Evolutionary conservation across 169 alveolate species (phyloP), one percentile per base, ranked within the genome.

Genomic region (Plasmodium vinckei): DNA sequence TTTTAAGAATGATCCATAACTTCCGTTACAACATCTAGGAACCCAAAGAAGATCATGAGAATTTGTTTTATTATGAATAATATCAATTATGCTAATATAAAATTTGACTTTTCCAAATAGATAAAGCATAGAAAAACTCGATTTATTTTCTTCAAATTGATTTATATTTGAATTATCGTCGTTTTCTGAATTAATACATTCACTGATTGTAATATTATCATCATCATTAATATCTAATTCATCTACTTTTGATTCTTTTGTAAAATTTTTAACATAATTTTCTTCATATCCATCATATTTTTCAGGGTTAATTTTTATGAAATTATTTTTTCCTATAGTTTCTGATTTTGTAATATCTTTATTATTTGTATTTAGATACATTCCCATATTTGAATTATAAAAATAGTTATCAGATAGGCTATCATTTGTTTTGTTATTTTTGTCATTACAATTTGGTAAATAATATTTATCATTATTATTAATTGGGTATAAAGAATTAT

Each of bases 21-120:
- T 82, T 25, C 90, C 90, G 42, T 82, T 82, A 47, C 90, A 82
- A 27, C 90, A 82, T 59, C 90, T 65, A 71, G 90, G 90, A 1
- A 82, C 90, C 90, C 90, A 82, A 12, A 82, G 71, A 9, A 82
- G 82, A 70, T 82, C 90, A 67, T 82, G 90, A 25, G 90, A 82
- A 21, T 82, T 82, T 0, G 90, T 82, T 56, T 82, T 82, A 59
- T 82, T 56, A 42, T 82, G 90, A 9, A 82, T 82, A n/a, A 82
- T 82, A 25, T 82, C 90, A 9, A 82, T 82, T 59, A 82, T 82
- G 49, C 90, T 82, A 9, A 82, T 82, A 17, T 82, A 67, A 71
- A 82, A 82, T 53, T 82, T 82, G n/a, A 82, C 90, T 67, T 82
- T 82, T 19, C 90, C 90, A 42, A 82, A 82, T 21, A 82, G 53